Conservation (phyloP, 225 moss, liverwort and hornwort species). For the Physcomitrium patens region DNA sequence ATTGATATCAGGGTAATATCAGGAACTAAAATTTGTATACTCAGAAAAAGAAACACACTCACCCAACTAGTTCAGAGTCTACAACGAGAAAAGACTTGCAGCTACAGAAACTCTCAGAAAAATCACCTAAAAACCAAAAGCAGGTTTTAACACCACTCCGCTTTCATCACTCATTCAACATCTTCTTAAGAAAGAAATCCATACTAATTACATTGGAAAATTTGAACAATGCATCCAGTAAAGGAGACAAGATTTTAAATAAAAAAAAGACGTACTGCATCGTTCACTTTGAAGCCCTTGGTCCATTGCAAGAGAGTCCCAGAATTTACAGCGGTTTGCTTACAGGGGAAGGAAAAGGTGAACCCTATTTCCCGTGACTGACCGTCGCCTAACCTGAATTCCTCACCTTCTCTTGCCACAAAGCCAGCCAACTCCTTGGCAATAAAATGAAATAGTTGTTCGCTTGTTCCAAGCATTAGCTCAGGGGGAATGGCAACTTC, state of each 20-base stretch:
- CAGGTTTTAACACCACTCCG: slow-evolving; percentile 7
- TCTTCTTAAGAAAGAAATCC: no score
- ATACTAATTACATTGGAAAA: no score
- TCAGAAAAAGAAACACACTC: not conserved
- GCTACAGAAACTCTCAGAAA: not conserved
- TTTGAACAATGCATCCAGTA: slow-evolving; percentile 11
- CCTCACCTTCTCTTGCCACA: slow-evolving; percentile 53
- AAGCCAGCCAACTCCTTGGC: slow-evolving; percentile 72
- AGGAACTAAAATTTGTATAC: not conserved
- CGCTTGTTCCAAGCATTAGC: slow-evolving; percentile 71
- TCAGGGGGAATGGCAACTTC: slow-evolving; percentile 52
- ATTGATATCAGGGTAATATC: not conserved
- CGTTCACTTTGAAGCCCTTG: slow-evolving; percentile 79
- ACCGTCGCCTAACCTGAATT: slow-evolving; percentile 43
- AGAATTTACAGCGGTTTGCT: slow-evolving; percentile 66
- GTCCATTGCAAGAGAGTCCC: slow-evolving; percentile 79
- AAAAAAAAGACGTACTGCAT: slow-evolving; percentile 44
- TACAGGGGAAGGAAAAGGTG: slow-evolving; percentile 82
- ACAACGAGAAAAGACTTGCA: slow-evolving; percentile 1
- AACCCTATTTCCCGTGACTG: slow-evolving; percentile 75
- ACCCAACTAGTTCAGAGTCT: slow-evolving; percentile 1
- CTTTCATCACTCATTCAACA: not conserved
- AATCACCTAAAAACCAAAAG: not conserved
- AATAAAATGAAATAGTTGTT: slow-evolving; percentile 75
- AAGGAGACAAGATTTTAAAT: not conserved